phyloP scores from a whole-genome alignment of 1,139 yeast species.

The Hyphopichia buzzinii region DNA sequence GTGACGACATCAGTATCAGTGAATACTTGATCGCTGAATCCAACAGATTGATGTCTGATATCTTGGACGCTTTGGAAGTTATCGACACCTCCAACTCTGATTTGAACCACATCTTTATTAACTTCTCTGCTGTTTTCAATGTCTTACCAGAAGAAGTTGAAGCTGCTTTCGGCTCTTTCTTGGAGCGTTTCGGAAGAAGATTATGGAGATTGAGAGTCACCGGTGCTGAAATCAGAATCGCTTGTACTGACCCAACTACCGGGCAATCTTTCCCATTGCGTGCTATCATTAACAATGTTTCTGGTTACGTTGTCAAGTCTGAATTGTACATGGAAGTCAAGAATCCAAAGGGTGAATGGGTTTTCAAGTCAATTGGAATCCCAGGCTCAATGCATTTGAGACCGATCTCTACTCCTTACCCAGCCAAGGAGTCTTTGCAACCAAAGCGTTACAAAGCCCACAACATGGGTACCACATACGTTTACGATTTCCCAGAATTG shows the following conservation, averaged over 20 bases:
- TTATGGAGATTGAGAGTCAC: slow-evolving; percentile 96
- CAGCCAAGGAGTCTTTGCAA: slow-evolving; percentile 96
- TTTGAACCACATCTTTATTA: slow-evolving; percentile 92
- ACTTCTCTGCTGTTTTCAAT: slow-evolving; percentile 92
- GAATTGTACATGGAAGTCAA: slow-evolving; percentile 93
- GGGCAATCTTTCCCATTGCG: slow-evolving; percentile 93
- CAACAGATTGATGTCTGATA: slow-evolving; percentile 91
- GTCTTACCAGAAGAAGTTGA: slow-evolving; percentile 94
- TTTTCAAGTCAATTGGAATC: slow-evolving; percentile 88
- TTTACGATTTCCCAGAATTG: slow-evolving; percentile 97
- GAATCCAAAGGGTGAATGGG: slow-evolving; percentile 92
- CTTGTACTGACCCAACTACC: slow-evolving; percentile 83
- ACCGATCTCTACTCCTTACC: slow-evolving; percentile 92
- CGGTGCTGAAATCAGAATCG: slow-evolving; percentile 95
- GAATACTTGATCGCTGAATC: slow-evolving; percentile 96
- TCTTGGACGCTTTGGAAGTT: slow-evolving; percentile 90
- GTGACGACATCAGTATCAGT: slow-evolving; percentile 88
- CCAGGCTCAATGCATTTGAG: slow-evolving; percentile 98
- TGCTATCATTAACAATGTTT: slow-evolving; percentile 92
- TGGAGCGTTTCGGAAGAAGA: slow-evolving; percentile 96
- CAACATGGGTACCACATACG: slow-evolving; percentile 96
- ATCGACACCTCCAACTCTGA: slow-evolving; percentile 94
- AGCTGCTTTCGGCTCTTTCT: slow-evolving; percentile 95
- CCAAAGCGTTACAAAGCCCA: slow-evolving; percentile 99
- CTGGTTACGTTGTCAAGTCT: slow-evolving; percentile 95